Evolutionary conservation across 306 rosid genomes (phyloP).

Genomic region (Sicyos edulis): DNA sequence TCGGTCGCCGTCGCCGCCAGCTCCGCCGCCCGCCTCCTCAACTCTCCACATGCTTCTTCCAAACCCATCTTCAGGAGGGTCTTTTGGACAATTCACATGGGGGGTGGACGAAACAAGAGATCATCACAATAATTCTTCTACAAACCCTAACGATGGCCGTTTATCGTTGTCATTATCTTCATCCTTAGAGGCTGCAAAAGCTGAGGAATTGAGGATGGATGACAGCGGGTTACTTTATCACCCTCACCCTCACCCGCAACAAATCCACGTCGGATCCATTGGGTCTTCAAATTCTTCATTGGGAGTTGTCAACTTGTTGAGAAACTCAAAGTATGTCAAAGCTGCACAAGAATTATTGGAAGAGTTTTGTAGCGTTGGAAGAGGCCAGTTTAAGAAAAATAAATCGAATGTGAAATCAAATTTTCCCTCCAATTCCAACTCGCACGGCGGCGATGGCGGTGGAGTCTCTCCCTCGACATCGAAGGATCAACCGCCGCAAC

Average conservation of each 20-base stretch:
- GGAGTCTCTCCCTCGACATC: conserved; percentile 14
- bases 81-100: conserved; percentile 25
- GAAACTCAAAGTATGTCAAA: conserved; percentile 24
- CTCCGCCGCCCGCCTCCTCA: conserved; percentile 43
- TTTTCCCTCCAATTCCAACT: neutral
- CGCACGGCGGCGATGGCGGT: neutral
- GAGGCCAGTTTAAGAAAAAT: conserved; percentile 19
- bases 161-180: conserved; percentile 22
- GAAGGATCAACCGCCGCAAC: conserved; percentile 13
- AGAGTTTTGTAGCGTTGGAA: conserved; percentile 28
- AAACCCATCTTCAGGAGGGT: conserved; percentile 16
- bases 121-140: neutral
- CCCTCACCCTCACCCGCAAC: neutral
- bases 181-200: conserved; percentile 22
- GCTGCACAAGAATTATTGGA: conserved; percentile 23
- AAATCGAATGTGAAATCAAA: neutral
- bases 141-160: conserved; percentile 15
- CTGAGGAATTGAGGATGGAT: conserved; percentile 20
- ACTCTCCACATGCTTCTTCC: conserved; percentile 28
- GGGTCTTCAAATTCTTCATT: conserved; percentile 11
- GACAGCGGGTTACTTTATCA: conserved; percentile 14
- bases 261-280: conserved; percentile 10
- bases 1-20: conserved; percentile 72
- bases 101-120: neutral
- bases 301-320: conserved; percentile 20